Base-by-base conservation (phyloP, 192 early-diverging fungal genomes). In the Geranomyces variabilis region DNA sequence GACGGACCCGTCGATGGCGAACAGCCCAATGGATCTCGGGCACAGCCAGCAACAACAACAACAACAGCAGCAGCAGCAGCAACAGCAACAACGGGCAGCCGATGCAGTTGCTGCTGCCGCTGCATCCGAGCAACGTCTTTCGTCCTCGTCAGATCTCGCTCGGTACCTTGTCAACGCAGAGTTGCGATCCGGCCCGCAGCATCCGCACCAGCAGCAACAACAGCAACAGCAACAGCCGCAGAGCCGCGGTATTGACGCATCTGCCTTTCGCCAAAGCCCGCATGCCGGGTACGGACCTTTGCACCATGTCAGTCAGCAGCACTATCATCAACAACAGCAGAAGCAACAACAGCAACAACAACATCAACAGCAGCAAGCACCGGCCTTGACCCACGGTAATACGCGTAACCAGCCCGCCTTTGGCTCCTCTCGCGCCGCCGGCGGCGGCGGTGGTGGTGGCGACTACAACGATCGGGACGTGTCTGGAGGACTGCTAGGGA, bases 321-420 rank as follows among this genome's bases (percentile, higher is more conserved):
- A n/a, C 51, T 7, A 53, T 53, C 51, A 53, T 3, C 51, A 53
- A n/a, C 51, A 53, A 24, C 51, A 53, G 51, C 51, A 53, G 51
- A 3, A 53, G 51, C 51, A 4, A 26, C 51, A 53, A 26, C 51
- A 9, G 51, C 51, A 53, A 53, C 51, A 53, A 53, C 51, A 47
- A 47, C 46, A 47, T 13, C 46, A 47, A 47, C 46, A 47, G 46
- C 46, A 10, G 46, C 46, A 19, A 47, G 12, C 51, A 9, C 51
- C 51, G 51, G 24, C 24, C 6, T 17, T 53, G 51, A 53, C 4
- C 51, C 19, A 53, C 15, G 51, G 51, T 17, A 7, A n/a, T n/a
- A 53, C 51, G 24, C 51, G 51, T 17, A 53, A n/a, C 51, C 15
- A n/a, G n/a, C n/a, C n/a, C 4, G n/a, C 24, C 7, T 26, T n/a